phyloP scores from a whole-genome alignment of 1,139 yeast species.

The Arxiozyma bovina region DNA sequence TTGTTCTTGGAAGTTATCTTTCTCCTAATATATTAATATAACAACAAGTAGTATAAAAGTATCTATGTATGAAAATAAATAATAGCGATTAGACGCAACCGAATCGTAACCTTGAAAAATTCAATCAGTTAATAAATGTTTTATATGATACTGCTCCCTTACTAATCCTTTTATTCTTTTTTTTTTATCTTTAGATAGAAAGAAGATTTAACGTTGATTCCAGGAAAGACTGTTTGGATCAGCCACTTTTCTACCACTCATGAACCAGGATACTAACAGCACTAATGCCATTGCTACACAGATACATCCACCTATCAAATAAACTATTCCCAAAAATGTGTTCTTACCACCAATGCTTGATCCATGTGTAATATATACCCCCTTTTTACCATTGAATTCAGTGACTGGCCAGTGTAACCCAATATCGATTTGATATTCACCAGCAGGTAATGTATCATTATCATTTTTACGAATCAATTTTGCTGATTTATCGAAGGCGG shows the following conservation, averaged over 20 bases:
- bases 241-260: constrained; percentile 32
- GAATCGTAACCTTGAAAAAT: no score
- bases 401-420: constrained; percentile 63
- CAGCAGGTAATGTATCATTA: constrained; percentile 42
- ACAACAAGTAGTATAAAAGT: no score
- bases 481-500: constrained; percentile 63
- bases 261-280: constrained; percentile 40
- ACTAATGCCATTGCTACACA: constrained; percentile 41
- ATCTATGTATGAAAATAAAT: no score
- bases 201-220: constrained; percentile 13
- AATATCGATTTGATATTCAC: constrained; percentile 51
- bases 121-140: no score
- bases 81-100: no score
- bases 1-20: no score
- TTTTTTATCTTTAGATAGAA: no score
- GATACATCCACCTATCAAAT: constrained; percentile 54
- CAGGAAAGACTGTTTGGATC: constrained; percentile 28
- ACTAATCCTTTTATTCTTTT: no score
- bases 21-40: no score
- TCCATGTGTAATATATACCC: constrained; percentile 57
- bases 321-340: constrained; percentile 56
- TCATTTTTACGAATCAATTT: constrained; percentile 56
- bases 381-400: constrained; percentile 62
- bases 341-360: constrained; percentile 65
- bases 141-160: neutral